Percentiles rank a stretch among this genome's conserved stretches.
Conservation (phyloP, 208 protist genomes). For the Trypanosomatidae sp. region DNA sequence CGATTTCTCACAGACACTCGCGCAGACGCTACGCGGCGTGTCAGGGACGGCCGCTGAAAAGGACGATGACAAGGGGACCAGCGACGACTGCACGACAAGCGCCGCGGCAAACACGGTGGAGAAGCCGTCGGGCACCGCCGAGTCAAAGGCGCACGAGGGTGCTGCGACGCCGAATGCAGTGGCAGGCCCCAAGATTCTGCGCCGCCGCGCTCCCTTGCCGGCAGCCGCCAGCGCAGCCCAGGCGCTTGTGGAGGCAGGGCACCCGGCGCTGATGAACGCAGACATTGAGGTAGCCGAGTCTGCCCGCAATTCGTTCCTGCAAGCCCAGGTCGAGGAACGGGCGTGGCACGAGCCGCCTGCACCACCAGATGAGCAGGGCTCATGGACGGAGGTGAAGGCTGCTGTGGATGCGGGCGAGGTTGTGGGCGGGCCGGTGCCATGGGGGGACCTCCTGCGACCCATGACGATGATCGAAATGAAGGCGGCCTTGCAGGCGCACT, state of each 20-base stretch:
- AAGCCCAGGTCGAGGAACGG: slow-evolving; percentile 83
- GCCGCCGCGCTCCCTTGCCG: slow-evolving; percentile 72
- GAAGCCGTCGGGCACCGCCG: background rate
- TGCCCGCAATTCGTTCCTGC: slow-evolving; percentile 71
- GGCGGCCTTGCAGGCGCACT: slow-evolving; percentile 31
- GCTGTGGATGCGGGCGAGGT: slow-evolving; percentile 70
- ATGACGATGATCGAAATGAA: slow-evolving; percentile 85
- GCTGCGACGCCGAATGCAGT: background rate
- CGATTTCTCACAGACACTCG: slow-evolving; percentile 62
- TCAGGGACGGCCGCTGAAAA: background rate
- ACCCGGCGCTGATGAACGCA: slow-evolving; percentile 56
- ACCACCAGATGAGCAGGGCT: slow-evolving; percentile 82
- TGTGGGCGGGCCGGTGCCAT: slow-evolving; percentile 56
- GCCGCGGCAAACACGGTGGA: background rate
- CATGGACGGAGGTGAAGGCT: slow-evolving; percentile 84
- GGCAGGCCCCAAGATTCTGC: slow-evolving; percentile 65
- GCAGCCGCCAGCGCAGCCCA: slow-evolving; percentile 45
- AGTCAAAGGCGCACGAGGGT: background rate
- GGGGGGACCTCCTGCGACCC: slow-evolving; percentile 51
- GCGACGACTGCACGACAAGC: background rate
- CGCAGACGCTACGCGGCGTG: slow-evolving; percentile 31
- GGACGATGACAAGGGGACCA: slow-evolving; percentile 3
- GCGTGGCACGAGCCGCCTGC: slow-evolving; percentile 87
- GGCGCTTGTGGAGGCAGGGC: slow-evolving; percentile 77
- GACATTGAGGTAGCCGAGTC: slow-evolving; percentile 73